These are phyloP conservation scores for Yueomyces sp. DNA, from an alignment of 805 yeast species.

Conservation along the genomic window DNA sequence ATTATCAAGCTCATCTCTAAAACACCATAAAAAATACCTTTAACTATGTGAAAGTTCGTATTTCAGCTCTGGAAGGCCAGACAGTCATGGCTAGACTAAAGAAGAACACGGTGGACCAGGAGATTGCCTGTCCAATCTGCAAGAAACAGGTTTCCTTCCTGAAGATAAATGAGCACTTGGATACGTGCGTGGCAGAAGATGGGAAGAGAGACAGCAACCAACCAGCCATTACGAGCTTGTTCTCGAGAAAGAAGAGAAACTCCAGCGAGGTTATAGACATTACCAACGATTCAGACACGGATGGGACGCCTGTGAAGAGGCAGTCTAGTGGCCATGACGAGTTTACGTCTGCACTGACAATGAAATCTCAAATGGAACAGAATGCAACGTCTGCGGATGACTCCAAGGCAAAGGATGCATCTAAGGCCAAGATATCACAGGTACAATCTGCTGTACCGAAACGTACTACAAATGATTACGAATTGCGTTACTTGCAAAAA, in stretches of 20 bases:
- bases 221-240: conserved; percentile 9
- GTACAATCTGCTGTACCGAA: neutral
- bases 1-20: too few species aligned
- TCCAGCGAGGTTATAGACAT: neutral
- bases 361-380: too few species aligned
- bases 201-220: conserved; percentile 3
- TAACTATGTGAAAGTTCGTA: too few species aligned
- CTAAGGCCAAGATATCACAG: too few species aligned
- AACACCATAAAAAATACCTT: too few species aligned
- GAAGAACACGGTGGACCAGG: conserved; percentile 8
- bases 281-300: neutral
- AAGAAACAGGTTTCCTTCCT: conserved; percentile 13
- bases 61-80: neutral
- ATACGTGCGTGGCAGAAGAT: conserved; percentile 9
- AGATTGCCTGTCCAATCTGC: conserved; percentile 23
- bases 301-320: neutral
- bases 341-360: too few species aligned
- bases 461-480: conserved; percentile 5
- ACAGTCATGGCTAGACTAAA: neutral
- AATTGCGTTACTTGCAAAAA: conserved; percentile 15
- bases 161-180: conserved; percentile 20
- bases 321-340: too few species aligned
- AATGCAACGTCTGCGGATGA: too few species aligned
- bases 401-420: too few species aligned
- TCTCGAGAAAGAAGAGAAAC: conserved; percentile 1